These are phyloP conservation scores for Miamiensis avidus DNA, from an alignment of 169 alveolate genomes.

Conservation along the genomic window DNA sequence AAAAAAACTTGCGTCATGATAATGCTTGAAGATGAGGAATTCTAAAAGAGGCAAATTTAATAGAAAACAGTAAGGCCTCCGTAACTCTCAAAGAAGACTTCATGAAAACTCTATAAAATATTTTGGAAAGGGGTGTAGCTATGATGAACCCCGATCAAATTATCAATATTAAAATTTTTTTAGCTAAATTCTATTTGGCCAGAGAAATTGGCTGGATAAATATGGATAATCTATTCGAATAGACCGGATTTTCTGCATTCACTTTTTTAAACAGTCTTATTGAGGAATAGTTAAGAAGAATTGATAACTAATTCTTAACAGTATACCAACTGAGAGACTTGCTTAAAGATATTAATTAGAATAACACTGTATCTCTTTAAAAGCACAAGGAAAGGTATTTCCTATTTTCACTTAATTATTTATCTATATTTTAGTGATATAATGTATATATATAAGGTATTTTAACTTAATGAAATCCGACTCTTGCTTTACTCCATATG, in stretches of 20 bases:
- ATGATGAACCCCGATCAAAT: background rate
- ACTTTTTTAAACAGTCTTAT: no score
- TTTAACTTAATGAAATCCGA: no score
- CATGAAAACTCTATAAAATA: background rate
- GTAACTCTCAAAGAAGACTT: slow-evolving; percentile 2
- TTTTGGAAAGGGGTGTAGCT: background rate
- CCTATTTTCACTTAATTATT: background rate
- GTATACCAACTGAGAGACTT: background rate
- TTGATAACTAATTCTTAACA: background rate
- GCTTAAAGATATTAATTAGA: no score
- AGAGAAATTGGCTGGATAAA: slow-evolving; percentile 29
- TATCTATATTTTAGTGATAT: background rate
- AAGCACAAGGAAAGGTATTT: background rate
- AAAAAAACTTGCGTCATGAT: slow-evolving; percentile 2
- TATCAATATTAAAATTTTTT: slow-evolving; percentile 11
- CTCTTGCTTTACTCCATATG: no score
- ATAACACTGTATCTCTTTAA: background rate
- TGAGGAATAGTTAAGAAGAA: background rate
- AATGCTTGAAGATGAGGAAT: background rate
- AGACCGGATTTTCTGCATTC: background rate
- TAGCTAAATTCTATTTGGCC: slow-evolving; percentile 21
- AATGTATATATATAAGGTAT: background rate
- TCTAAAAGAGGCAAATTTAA: background rate
- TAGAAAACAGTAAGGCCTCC: slow-evolving; percentile 1
- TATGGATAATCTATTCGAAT: slow-evolving; percentile 14